These are phyloP conservation scores for Laguncularia racemosa DNA, from an alignment of 345 rosid species.

Conservation along the genomic window DNA sequence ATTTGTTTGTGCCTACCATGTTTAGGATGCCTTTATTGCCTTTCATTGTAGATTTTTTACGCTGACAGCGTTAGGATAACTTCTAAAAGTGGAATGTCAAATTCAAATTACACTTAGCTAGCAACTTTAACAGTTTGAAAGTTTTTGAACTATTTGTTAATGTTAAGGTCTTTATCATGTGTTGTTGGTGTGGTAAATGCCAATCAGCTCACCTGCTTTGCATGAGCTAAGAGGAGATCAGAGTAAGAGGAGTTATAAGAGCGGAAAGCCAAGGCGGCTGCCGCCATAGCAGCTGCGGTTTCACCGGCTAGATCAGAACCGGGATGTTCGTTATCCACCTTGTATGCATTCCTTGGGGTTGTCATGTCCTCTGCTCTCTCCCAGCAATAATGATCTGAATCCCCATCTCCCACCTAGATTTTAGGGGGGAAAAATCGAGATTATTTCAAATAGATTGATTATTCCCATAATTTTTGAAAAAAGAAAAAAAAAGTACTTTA, in stretches of 20 bases:
- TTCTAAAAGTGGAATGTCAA: too few species aligned
- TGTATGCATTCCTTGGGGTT: slow-evolving; percentile 68
- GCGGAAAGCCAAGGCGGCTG: slow-evolving; percentile 69
- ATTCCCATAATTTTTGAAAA: too few species aligned
- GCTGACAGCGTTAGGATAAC: neutral
- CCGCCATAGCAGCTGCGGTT: slow-evolving; percentile 82
- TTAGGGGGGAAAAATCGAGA: too few species aligned
- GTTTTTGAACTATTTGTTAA: neutral
- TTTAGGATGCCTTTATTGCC: neutral
- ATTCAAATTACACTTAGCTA: too few species aligned
- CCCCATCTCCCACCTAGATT: slow-evolving; percentile 65
- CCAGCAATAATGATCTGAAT: slow-evolving; percentile 87
- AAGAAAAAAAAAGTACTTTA: too few species aligned
- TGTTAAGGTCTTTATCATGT: neutral
- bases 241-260: slow-evolving; percentile 80
- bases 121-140: neutral
- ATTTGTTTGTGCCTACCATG: neutral
- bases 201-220: slow-evolving; percentile 48
- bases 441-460: too few species aligned
- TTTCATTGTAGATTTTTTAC: neutral
- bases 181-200: neutral
- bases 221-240: slow-evolving; percentile 46
- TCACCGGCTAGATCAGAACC: slow-evolving; percentile 84
- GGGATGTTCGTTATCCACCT: slow-evolving; percentile 55
- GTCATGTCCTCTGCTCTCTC: slow-evolving; percentile 90